A percentile compares a stretch with the other conserved stretches of the same genome.
Evolutionary conservation across 495 filamentous ascomycete genomes (phyloP).

Genomic region (Daldinia childiae): DNA sequence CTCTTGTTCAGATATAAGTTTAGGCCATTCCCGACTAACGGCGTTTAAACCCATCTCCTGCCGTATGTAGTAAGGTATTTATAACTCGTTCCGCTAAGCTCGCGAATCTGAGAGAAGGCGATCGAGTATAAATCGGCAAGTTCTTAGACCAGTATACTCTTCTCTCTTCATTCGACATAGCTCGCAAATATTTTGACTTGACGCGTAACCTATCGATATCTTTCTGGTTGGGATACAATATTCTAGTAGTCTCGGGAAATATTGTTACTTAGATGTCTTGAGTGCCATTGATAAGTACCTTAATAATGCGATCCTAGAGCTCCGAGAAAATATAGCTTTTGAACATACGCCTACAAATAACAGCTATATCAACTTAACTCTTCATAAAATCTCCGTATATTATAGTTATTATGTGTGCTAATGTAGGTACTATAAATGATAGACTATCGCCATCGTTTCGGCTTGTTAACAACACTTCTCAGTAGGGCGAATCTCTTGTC

Average conservation of each 20-base stretch:
- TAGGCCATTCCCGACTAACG: too few species aligned
- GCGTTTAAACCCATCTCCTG: too few species aligned
- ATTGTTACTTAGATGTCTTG: neutral
- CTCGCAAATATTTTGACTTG: neutral
- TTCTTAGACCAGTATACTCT: too few species aligned
- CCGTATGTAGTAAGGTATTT: too few species aligned
- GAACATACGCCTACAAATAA: neutral
- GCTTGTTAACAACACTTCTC: neutral
- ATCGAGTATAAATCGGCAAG: too few species aligned
- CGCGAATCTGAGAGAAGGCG: too few species aligned
- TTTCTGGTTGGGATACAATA: neutral
- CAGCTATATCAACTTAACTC: neutral
- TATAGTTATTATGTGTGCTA: neutral
- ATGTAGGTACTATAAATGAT: neutral
- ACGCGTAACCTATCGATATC: neutral
- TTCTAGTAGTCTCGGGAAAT: neutral
- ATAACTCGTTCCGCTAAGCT: too few species aligned
- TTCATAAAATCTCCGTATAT: neutral
- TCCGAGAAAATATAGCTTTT: too few species aligned
- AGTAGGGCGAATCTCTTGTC: neutral
- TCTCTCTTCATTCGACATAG: neutral
- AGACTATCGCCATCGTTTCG: neutral
- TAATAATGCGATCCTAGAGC: neutral
- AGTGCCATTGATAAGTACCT: neutral
- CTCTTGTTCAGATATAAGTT: too few species aligned